A percentile compares a stretch with the other conserved stretches of the same genome.
Conservation (phyloP, 2,329 filamentous ascomycete species). For the Fusarium sp. region DNA sequence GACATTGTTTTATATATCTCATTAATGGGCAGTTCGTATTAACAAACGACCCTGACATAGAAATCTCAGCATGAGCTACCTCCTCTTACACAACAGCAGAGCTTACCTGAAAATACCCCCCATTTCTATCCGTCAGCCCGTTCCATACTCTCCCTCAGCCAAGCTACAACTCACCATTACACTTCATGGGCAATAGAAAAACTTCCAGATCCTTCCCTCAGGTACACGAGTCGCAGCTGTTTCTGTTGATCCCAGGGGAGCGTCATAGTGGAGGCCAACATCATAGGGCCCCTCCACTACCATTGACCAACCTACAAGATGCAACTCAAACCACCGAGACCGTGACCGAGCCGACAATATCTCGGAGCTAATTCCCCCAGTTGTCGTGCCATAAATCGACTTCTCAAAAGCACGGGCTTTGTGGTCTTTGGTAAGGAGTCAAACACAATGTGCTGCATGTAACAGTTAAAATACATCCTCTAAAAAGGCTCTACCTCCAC, state of each 20-base stretch:
- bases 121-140: conserved; percentile 6
- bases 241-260: conserved; percentile 25
- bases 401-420: not conserved
- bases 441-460: not conserved
- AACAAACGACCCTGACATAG: not conserved
- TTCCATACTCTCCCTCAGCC: conserved; percentile 7
- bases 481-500: conserved; percentile 5
- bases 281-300: conserved; percentile 21
- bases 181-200: conserved; percentile 2
- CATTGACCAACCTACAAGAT: conserved; percentile 12
- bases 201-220: conserved; percentile 30
- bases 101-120: not conserved
- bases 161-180: not conserved
- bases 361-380: conserved; percentile 29
- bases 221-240: conserved; percentile 26
- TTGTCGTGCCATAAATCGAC: conserved; percentile 28
- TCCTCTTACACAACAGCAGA: conserved; percentile 16
- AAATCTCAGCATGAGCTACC: not conserved
- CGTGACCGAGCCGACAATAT: conserved; percentile 37
- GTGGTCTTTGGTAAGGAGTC: not conserved
- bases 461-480: conserved; percentile 1
- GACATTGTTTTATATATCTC: not conserved
- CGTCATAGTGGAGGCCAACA: conserved; percentile 43
- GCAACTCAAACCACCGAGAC: conserved; percentile 36
- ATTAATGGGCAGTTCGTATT: not conserved